These are phyloP conservation scores for Colletotrichum paranaense DNA, from an alignment of 2,329 filamentous ascomycete genomes.

Conservation along the genomic window DNA sequence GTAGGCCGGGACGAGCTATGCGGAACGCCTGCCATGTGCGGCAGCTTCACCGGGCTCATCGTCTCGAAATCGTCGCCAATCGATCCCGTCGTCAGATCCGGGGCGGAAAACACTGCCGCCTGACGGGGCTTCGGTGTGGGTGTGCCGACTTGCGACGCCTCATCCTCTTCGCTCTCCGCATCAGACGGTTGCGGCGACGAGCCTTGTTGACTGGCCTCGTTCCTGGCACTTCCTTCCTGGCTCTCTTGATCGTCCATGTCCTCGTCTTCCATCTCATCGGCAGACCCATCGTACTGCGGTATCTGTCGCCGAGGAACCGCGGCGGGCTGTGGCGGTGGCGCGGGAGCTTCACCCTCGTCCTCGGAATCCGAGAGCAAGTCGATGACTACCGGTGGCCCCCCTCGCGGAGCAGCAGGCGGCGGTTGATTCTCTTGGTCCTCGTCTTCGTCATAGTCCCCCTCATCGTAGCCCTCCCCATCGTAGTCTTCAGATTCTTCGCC, in stretches of 20 bases:
- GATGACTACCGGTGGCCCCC: conserved; percentile 31
- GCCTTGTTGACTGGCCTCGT: background rate
- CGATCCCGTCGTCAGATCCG: conserved; percentile 4
- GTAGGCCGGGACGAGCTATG: background rate
- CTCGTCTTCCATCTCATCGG: conserved; percentile 20
- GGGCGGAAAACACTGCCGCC: background rate
- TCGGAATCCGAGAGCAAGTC: conserved; percentile 36
- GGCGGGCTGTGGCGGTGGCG: background rate
- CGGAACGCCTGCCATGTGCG: background rate
- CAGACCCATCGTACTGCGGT: conserved; percentile 28
- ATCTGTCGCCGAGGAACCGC: background rate
- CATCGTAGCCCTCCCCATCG: conserved; percentile 20
- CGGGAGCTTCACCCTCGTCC: conserved; percentile 19
- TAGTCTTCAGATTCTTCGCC: conserved; percentile 27
- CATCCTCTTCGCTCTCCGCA: conserved; percentile 14
- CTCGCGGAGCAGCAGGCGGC: background rate
- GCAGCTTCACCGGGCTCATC: conserved; percentile 30
- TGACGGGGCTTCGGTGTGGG: conserved; percentile 19
- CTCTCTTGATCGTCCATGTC: conserved; percentile 21
- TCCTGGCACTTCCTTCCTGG: background rate
- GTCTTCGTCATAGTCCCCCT: conserved; percentile 34
- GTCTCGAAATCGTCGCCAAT: conserved; percentile 28
- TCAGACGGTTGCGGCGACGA: background rate
- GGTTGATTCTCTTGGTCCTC: conserved; percentile 25
- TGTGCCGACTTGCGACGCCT: conserved; percentile 10